Evolutionary conservation across 352 stramenopile species (phyloP), one percentile per base, ranked within the genome.

Genomic region (Globisporangium cylindrosporum): DNA sequence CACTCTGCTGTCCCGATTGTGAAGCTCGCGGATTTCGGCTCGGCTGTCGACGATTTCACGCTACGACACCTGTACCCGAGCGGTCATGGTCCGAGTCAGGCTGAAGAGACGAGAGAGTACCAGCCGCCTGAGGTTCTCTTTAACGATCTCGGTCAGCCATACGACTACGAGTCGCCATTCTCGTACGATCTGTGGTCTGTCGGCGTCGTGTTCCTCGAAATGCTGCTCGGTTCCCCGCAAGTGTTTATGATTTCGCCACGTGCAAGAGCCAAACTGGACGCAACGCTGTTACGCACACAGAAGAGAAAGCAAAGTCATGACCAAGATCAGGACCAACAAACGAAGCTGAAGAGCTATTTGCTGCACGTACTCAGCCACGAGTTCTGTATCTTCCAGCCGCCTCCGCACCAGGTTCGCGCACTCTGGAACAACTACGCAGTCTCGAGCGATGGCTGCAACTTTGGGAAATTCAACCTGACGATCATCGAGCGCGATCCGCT

Each of bases 41-140:
- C 87, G 20, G 91, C 91, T 15, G 83, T 96, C 12, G 86, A 96
- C 59, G 78, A 88, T 4, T 89, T 92, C 69, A 88, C 84, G 4
- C 72, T 92, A 18, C 69, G 73, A 0, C 79, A 92, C 58, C 77
- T 98, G 62, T 96, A 98, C 29, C 15, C 63, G 5, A 66, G 63
- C 14, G 65, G 77, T 8, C 63, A 61, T 5, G 93, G 94, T 2
- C 95, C 96, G 18, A 93, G 81, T 38, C 84, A 96, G 70, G 81
- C 74, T 15, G 97, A 99, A 76, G 90, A 98, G 74, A 98, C 96
- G 34, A 80, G 97, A 55, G 92, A 98, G 70, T 99, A 99, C 76
- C 91, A 97, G 60, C 93, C 95, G 36, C 97, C 97, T 4, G 96
- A 99, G 69, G 88, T 94, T n/a, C 64, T 94, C 7, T 91, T 93